Base-by-base conservation (phyloP, 129 eudicot genomes). In the Ambrosia trifida region DNA sequence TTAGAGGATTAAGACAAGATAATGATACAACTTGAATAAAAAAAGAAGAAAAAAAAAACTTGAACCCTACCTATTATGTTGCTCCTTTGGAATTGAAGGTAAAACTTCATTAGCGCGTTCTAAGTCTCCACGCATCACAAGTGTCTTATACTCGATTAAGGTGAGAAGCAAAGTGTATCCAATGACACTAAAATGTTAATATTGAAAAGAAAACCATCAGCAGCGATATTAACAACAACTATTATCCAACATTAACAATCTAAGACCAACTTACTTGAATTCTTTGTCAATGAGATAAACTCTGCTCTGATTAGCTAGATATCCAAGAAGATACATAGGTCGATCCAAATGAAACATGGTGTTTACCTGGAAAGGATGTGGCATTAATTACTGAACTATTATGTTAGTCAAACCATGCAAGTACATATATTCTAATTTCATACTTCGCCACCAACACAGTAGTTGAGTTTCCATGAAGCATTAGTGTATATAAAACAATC, bases 381-480 rank as follows among this genome's bases (percentile, higher is more conserved):
- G 13, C 16, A 58, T 41, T 35, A 77, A 36, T 66, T 12, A 44
- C 13, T n/a, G 6, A 43, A 45, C 44, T 33, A 20, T 35, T 45
- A 56, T 9, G 71, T 50, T 30, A 35, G 33, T 32, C 13, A 44
- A 5, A 75, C 65, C 11, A 31, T 14, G 49, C 41, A 16, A 52
- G 43, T n/a, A n/a, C 45, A 53, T 9, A 13, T 59, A 14, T 10
- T 31, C 18, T 59, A 35, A 7, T 51, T 57, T 50, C 75, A 54
- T 94, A 94, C 98, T 97, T 94, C 98, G n/a, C 98, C 98, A 70
- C 98, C 98, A 30, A 94, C 98, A 82, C 98, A 94, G 70, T 94
- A 94, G 80, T 94, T 94, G 28, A 94, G 98, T 71, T 93, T 87
- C 98, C 98, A 89, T 59, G 98, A 89, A 68, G 95, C 80, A 78